phyloP scores from a whole-genome alignment of 495 filamentous ascomycete genomes.

The Annulohypoxylon stygium region DNA sequence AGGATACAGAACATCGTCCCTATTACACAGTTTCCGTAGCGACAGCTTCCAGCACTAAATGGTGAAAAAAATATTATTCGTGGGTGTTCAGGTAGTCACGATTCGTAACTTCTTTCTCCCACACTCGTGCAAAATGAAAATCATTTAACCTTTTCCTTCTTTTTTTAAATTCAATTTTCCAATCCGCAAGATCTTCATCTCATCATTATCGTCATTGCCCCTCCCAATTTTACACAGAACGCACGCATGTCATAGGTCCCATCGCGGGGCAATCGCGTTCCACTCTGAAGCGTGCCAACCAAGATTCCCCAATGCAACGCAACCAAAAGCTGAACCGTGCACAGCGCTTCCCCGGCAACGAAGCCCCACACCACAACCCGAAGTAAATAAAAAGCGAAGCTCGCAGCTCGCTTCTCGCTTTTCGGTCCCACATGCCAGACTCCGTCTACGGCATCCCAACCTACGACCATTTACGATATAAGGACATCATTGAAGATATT shows the following conservation, averaged over 20 bases:
- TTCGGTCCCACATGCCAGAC: constrained; percentile 32
- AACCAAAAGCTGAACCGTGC: not conserved
- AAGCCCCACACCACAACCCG: not conserved
- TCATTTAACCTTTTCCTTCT: not conserved
- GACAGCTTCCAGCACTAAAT: not conserved
- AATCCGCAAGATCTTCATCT: not conserved
- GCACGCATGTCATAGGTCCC: constrained; percentile 25
- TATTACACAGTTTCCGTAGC: not conserved
- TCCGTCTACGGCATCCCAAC: constrained; percentile 47
- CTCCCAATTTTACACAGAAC: constrained; percentile 6
- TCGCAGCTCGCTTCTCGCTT: not conserved
- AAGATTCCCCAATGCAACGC: not conserved
- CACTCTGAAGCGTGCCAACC: not conserved
- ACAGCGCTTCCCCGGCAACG: constrained; percentile 32
- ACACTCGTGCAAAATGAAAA: not conserved
- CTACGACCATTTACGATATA: constrained; percentile 37
- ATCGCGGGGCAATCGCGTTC: constrained; percentile 30
- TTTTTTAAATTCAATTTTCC: not conserved
- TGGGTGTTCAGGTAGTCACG: too few relatives aligned
- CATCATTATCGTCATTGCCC: not conserved
- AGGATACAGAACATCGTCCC: not conserved
- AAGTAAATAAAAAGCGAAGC: constrained; percentile 42
- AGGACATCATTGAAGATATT: constrained; percentile 57
- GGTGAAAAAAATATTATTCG: too few relatives aligned
- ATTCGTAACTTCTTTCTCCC: not conserved